These are phyloP conservation scores for Sphaerulina musiva DNA, from an alignment of 2,329 filamentous ascomycete genomes.

Conservation along the genomic window DNA sequence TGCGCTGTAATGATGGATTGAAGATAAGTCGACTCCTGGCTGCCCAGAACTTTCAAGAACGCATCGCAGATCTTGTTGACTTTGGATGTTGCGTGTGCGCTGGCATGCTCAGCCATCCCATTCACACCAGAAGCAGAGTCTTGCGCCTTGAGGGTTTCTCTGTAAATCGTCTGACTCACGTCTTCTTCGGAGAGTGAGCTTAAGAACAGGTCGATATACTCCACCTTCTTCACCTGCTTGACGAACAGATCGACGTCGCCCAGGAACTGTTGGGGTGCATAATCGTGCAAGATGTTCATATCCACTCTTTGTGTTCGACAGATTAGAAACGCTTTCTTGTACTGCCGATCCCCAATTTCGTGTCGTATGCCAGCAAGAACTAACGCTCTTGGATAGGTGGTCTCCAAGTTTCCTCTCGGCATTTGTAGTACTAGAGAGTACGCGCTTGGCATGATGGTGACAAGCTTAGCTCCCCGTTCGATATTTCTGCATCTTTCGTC, in stretches of 20 bases:
- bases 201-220: constrained; percentile 84
- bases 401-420: constrained; percentile 92
- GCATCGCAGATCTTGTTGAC: constrained; percentile 85
- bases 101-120: constrained; percentile 13
- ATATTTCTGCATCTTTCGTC: constrained; percentile 90
- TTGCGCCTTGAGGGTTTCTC: constrained; percentile 62
- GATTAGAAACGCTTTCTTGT: constrained; percentile 74
- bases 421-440: constrained; percentile 87
- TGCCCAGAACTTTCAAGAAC: constrained; percentile 62
- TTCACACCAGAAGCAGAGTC: constrained; percentile 20
- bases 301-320: constrained; percentile 92
- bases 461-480: constrained; percentile 77
- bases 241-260: constrained; percentile 68
- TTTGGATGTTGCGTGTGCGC: constrained; percentile 47
- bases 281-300: constrained; percentile 95
- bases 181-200: constrained; percentile 61
- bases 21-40: constrained; percentile 58
- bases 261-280: constrained; percentile 81
- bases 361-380: constrained; percentile 83
- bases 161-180: constrained; percentile 88
- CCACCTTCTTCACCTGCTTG: constrained; percentile 71
- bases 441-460: constrained; percentile 81
- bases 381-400: constrained; percentile 85
- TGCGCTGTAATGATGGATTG: constrained; percentile 93
- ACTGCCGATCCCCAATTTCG: constrained; percentile 73